Evolutionary conservation across 192 early-diverging fungal species (phyloP).

Genomic region (Backusella parvicylindrica): DNA sequence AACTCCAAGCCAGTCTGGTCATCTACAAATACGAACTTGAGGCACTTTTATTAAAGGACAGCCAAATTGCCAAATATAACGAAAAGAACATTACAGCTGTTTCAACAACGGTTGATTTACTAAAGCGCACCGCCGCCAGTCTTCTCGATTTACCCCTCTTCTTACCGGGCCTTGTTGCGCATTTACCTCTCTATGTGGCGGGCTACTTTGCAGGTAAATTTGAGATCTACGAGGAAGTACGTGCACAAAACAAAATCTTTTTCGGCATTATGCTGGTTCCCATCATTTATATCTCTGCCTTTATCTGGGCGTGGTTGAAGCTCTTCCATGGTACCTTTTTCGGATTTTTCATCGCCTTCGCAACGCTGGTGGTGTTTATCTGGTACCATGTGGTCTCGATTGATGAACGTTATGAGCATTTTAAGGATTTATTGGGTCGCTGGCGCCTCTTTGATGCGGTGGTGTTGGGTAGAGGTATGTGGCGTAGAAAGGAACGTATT

Average conservation of each 20-base stretch:
- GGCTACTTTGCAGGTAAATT: slow-evolving; percentile 35
- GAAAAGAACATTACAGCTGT: slow-evolving; percentile 28
- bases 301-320: slow-evolving; percentile 36
- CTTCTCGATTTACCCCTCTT: slow-evolving; percentile 38
- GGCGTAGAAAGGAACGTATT: slow-evolving; percentile 29
- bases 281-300: slow-evolving; percentile 31
- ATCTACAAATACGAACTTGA: slow-evolving; percentile 34
- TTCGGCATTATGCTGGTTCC: slow-evolving; percentile 32
- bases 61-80: slow-evolving; percentile 38
- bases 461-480: slow-evolving; percentile 38
- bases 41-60: slow-evolving; percentile 20
- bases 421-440: slow-evolving; percentile 33
- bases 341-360: slow-evolving; percentile 29
- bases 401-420: slow-evolving; percentile 35
- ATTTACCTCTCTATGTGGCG: slow-evolving; percentile 41
- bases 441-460: slow-evolving; percentile 41
- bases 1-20: slow-evolving; percentile 28
- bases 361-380: slow-evolving; percentile 27
- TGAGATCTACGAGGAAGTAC: slow-evolving; percentile 42
- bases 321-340: slow-evolving; percentile 33
- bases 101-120: slow-evolving; percentile 23
- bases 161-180: slow-evolving; percentile 37
- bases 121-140: slow-evolving; percentile 15
- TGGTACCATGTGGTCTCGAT: slow-evolving; percentile 44
- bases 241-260: slow-evolving; percentile 46